These are phyloP conservation scores for Suillus alpinus DNA, from an alignment of 768 basidiomycete species.

Conservation along the genomic window DNA sequence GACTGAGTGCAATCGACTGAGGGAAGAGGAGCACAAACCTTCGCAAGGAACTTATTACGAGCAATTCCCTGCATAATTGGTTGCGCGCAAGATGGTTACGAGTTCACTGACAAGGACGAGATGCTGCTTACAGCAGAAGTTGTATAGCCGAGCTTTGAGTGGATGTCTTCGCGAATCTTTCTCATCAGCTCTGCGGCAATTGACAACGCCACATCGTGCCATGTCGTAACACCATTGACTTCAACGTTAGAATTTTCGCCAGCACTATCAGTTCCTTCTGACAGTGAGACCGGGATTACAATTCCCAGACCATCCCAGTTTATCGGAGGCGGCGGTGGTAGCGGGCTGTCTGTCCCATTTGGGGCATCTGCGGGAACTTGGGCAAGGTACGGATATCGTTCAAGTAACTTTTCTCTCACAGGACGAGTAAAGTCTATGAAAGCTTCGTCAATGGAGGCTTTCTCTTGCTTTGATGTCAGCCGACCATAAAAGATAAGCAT, in stretches of 20 bases:
- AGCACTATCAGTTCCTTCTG: constrained; percentile 19
- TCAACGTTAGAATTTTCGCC: constrained; percentile 14
- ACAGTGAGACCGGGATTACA: constrained; percentile 54
- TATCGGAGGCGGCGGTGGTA: constrained; percentile 70
- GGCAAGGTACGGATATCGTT: constrained; percentile 74
- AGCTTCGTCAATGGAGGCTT: constrained; percentile 96
- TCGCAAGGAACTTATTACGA: constrained; percentile 92
- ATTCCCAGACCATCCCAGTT: constrained; percentile 60
- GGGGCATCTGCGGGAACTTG: constrained; percentile 66
- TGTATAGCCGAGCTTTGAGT: constrained; percentile 79
- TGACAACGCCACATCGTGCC: constrained; percentile 91
- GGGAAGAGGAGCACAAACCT: constrained; percentile 45
- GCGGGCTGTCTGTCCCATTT: constrained; percentile 67
- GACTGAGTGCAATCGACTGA: constrained; percentile 1
- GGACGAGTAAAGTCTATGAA: constrained; percentile 89
- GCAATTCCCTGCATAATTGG: constrained; percentile 66
- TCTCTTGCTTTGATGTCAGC: constrained; percentile 52
- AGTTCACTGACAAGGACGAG: neutral
- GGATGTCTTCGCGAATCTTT: constrained; percentile 68
- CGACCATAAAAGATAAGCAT: neutral
- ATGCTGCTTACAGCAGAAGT: constrained; percentile 73
- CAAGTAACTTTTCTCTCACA: constrained; percentile 71
- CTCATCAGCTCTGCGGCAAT: constrained; percentile 86
- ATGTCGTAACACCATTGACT: constrained; percentile 49
- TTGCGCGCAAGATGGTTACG: neutral